Evolutionary conservation across 2,329 filamentous ascomycete species (phyloP).

Genomic region (Diaporthe batatas): DNA sequence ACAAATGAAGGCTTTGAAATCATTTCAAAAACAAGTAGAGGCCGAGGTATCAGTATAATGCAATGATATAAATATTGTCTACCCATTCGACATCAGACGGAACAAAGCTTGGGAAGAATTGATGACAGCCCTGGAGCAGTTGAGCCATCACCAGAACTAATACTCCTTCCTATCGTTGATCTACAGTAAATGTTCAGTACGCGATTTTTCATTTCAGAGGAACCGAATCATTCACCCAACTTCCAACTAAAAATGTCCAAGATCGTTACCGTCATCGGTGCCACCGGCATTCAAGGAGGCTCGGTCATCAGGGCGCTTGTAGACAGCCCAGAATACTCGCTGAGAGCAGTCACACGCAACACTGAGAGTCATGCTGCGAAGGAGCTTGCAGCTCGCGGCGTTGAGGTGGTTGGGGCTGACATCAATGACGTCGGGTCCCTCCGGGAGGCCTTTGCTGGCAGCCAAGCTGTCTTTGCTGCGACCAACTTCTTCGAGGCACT

Average conservation of each 20-base stretch:
- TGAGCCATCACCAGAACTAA: background rate
- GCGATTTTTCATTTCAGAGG: background rate
- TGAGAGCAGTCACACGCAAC: conserved; percentile 52
- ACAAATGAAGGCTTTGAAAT: background rate
- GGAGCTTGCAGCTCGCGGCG: conserved; percentile 47
- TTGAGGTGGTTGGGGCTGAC: conserved; percentile 50
- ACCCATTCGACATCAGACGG: background rate
- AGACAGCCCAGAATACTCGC: conserved; percentile 46
- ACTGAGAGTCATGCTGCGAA: conserved; percentile 49
- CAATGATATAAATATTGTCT: background rate
- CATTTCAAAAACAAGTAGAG: background rate
- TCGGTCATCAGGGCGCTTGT: conserved; percentile 51
- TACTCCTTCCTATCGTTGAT: background rate
- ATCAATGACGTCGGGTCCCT: conserved; percentile 48
- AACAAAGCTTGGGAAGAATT: background rate
- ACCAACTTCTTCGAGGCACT: conserved; percentile 58
- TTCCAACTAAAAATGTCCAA: conserved; percentile 36
- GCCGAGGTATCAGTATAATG: background rate
- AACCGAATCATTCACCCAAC: too few species aligned
- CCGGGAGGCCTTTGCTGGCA: conserved; percentile 40
- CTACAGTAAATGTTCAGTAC: too few species aligned
- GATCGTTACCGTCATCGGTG: conserved; percentile 51
- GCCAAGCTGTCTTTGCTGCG: conserved; percentile 52
- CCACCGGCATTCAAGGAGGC: conserved; percentile 52
- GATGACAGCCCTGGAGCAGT: too few species aligned